Conservation (phyloP, 2,329 filamentous ascomycete genomes). For the Cryphonectria nitschkei region DNA sequence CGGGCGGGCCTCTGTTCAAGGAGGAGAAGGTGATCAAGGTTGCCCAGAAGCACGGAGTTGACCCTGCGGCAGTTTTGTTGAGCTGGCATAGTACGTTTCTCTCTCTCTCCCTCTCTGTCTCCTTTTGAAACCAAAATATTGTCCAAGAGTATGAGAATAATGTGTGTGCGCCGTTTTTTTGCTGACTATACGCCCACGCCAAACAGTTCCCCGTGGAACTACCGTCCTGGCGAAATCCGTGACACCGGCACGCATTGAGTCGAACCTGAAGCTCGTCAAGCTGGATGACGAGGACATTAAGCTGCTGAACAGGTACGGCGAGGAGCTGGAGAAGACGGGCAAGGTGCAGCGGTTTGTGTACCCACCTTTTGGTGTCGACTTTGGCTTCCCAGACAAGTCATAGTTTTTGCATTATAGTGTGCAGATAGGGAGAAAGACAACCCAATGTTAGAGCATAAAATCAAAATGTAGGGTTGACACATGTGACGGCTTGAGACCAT, state of each 20-base stretch:
- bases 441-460: not conserved
- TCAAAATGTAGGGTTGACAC: not conserved
- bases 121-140: not conserved
- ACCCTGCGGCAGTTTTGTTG: conserved; percentile 66
- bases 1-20: conserved; percentile 66
- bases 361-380: conserved; percentile 69
- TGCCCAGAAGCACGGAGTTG: conserved; percentile 65
- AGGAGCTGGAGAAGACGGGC: conserved; percentile 51
- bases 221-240: conserved; percentile 77
- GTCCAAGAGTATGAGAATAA: not conserved
- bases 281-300: conserved; percentile 67
- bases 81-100: conserved; percentile 69
- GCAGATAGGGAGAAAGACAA: not conserved
- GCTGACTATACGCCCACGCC: not conserved
- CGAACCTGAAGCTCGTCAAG: conserved; percentile 69
- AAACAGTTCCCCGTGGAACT: conserved; percentile 65
- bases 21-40: conserved; percentile 66
- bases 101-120: not conserved
- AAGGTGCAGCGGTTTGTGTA: conserved; percentile 67
- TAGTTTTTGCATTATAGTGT: conserved; percentile 5
- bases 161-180: not conserved
- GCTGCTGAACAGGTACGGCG: conserved; percentile 58
- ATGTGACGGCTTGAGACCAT: not conserved
- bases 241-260: conserved; percentile 67
- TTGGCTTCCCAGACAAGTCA: conserved; percentile 73